Conservation (phyloP, 345 rosid genomes). For the Ceriops zippeliana region DNA sequence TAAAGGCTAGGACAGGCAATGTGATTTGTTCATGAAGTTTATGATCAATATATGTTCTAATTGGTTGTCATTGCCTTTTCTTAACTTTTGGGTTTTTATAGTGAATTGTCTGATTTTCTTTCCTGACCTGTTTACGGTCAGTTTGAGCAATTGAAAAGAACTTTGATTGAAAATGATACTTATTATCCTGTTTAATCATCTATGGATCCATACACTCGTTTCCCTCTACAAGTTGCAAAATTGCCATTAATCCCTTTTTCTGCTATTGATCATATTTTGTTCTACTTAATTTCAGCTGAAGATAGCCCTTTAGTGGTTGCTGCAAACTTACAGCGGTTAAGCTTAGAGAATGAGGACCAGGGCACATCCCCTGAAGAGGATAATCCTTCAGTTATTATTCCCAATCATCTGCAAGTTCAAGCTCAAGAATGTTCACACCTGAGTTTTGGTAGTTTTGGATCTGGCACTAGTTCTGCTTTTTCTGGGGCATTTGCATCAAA, state of each 20-base stretch:
- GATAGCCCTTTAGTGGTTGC: conserved; percentile 50
- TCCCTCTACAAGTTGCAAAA: background rate
- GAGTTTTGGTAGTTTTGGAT: conserved; percentile 95
- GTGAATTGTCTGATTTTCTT: no score
- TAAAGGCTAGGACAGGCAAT: background rate
- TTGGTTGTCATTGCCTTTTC: background rate
- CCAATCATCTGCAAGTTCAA: conserved; percentile 87
- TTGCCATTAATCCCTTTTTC: background rate
- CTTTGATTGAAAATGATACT: no score
- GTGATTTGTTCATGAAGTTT: background rate
- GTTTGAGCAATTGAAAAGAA: no score
- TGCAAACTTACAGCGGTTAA: conserved; percentile 54
- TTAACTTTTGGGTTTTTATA: background rate
- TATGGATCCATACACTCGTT: no score
- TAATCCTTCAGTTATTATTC: conserved; percentile 77
- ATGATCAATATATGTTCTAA: background rate
- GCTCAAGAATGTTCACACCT: conserved; percentile 76
- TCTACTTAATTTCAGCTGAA: conserved; percentile 47
- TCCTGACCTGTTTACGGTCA: no score
- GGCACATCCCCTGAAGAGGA: conserved; percentile 54
- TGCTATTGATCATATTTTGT: conserved; percentile 9
- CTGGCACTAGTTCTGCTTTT: conserved; percentile 45
- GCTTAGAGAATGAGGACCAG: conserved; percentile 51
- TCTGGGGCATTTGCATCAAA: conserved; percentile 51
- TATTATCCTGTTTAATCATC: no score